Conservation (phyloP, 306 rosid species). For the Adenanthera pavonina region DNA sequence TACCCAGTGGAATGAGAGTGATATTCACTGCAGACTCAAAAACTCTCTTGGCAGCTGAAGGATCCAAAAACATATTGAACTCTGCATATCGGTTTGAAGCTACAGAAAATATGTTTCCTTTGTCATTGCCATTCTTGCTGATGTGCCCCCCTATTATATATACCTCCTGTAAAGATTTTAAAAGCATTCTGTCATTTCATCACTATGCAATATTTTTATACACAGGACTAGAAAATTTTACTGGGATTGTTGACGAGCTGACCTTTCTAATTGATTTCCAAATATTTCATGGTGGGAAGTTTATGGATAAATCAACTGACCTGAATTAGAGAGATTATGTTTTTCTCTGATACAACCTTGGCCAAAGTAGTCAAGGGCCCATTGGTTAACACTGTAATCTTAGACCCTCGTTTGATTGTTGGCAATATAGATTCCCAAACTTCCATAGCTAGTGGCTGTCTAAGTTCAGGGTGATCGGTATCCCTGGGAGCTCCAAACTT, state of each 20-base stretch:
- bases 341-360: conserved; percentile 53
- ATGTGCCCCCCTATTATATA: conserved; percentile 87
- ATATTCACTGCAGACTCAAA: conserved; percentile 64
- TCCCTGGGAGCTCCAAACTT: conserved; percentile 69
- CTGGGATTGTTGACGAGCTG: too few relatives aligned
- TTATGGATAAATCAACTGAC: conserved; percentile 43
- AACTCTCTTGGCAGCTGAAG: conserved; percentile 76
- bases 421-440: conserved; percentile 71
- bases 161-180: conserved; percentile 62
- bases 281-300: not conserved
- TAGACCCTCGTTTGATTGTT: conserved; percentile 59
- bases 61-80: conserved; percentile 89
- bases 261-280: not conserved
- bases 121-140: conserved; percentile 48
- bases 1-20: conserved; percentile 72
- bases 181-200: conserved; percentile 11
- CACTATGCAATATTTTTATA: conserved; percentile 17
- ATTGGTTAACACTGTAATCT: conserved; percentile 79
- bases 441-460: conserved; percentile 77
- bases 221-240: too few relatives aligned
- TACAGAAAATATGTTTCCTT: conserved; percentile 75
- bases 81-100: conserved; percentile 82
- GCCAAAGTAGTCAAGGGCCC: conserved; percentile 96
- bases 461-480: conserved; percentile 71
- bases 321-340: conserved; percentile 63